Conservation (phyloP, 2,329 filamentous ascomycete species). For the Fusarium dimerum region DNA sequence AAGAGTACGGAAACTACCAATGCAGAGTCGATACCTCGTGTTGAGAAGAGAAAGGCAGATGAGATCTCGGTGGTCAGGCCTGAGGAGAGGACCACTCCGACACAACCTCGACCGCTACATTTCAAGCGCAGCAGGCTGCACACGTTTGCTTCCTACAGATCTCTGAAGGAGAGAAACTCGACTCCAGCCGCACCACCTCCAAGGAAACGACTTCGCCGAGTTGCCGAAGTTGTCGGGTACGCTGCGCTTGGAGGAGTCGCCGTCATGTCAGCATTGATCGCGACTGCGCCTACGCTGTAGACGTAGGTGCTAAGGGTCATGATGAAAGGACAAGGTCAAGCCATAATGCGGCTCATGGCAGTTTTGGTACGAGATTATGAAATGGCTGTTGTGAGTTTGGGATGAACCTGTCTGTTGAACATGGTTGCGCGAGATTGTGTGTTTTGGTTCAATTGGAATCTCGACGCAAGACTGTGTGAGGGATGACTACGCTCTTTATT, state of each 20-base stretch:
- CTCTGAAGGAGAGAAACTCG: neutral
- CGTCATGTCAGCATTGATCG: conserved; percentile 43
- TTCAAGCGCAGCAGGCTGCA: neutral
- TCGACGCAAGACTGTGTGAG: no score
- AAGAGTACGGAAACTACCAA: neutral
- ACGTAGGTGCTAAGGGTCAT: neutral
- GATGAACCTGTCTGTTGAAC: no score
- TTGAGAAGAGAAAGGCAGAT: conserved; percentile 30
- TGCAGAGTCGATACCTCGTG: conserved; percentile 1
- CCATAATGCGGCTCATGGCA: no score
- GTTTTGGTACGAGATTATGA: no score
- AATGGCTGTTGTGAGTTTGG: no score
- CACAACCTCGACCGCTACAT: neutral
- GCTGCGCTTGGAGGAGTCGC: conserved; percentile 40
- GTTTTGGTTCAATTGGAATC: no score
- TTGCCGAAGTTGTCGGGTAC: conserved; percentile 38
- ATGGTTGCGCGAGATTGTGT: no score
- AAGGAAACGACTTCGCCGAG: conserved; percentile 35
- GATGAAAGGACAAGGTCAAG: neutral
- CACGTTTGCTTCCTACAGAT: neutral
- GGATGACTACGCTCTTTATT: no score
- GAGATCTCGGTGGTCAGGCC: conserved; percentile 26
- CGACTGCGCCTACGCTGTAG: conserved; percentile 35
- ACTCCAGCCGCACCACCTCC: conserved; percentile 12
- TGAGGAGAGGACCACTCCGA: conserved; percentile 10